Conservation (phyloP, 148 eudicot genomes). For the Spergularia marina region DNA sequence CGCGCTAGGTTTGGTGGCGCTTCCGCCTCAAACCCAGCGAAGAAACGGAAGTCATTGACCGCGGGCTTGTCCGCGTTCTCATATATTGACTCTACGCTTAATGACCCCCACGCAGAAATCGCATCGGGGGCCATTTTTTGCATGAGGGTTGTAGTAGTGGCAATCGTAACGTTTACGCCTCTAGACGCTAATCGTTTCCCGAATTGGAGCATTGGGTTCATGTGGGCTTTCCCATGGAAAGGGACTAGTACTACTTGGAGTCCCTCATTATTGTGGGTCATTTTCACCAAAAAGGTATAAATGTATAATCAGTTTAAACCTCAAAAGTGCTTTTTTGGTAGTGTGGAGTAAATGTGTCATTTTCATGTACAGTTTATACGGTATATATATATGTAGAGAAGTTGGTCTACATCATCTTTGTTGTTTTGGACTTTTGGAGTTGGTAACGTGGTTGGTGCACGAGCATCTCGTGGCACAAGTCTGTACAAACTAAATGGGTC, state of each 20-base stretch:
- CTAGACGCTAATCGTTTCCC: conserved; percentile 22
- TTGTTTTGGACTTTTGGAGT: no score
- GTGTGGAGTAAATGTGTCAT: no score
- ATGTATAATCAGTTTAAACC: no score
- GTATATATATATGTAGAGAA: no score
- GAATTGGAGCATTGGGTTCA: conserved; percentile 32
- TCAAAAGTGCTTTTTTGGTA: no score
- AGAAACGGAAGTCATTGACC: neutral
- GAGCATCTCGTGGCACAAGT: no score
- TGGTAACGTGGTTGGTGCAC: no score
- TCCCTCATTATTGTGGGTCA: neutral
- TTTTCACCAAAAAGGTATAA: no score
- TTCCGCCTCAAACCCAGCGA: conserved; percentile 11
- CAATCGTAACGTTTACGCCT: conserved; percentile 16
- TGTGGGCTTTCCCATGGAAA: conserved; percentile 26
- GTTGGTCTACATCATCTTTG: no score
- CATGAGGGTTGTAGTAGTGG: conserved; percentile 11
- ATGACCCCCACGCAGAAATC: neutral
- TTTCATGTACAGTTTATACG: no score
- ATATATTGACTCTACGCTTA: conserved; percentile 8
- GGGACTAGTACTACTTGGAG: conserved; percentile 15
- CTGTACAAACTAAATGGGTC: no score
- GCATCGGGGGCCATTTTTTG: conserved; percentile 3
- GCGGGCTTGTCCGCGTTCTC: conserved; percentile 14
- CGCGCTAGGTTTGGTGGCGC: neutral